Evolutionary conservation across 2,329 filamentous ascomycete species (phyloP).

Genomic region (Cordyceps cicadae): DNA sequence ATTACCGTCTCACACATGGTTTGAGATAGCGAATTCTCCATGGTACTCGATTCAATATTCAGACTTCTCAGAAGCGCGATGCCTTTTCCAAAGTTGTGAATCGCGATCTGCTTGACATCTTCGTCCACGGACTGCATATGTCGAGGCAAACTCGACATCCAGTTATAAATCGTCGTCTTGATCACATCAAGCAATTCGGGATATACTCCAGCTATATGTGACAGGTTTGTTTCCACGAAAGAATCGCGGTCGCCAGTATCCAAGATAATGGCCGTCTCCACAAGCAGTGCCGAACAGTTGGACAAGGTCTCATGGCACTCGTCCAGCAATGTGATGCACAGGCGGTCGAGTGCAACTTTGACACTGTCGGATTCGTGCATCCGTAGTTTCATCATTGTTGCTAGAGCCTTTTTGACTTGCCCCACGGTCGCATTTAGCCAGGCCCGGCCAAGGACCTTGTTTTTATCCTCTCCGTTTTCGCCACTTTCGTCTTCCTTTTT

Average conservation of each 20-base stretch:
- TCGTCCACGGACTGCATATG: slow-evolving; percentile 81
- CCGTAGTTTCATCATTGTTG: slow-evolving; percentile 67
- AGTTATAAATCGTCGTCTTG: slow-evolving; percentile 66
- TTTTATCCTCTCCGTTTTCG: slow-evolving; percentile 15
- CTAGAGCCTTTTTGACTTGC: slow-evolving; percentile 77
- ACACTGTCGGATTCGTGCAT: slow-evolving; percentile 63
- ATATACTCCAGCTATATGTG: slow-evolving; percentile 55
- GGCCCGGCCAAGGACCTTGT: slow-evolving; percentile 35
- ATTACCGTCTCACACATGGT: slow-evolving; percentile 69
- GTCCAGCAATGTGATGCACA: slow-evolving; percentile 70
- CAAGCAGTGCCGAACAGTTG: slow-evolving; percentile 60
- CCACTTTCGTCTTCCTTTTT: slow-evolving; percentile 22
- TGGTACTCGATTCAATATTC: slow-evolving; percentile 53
- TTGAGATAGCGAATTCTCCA: slow-evolving; percentile 58
- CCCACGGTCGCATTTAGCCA: slow-evolving; percentile 76
- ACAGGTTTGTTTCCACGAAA: slow-evolving; percentile 42
- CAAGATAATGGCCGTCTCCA: slow-evolving; percentile 74
- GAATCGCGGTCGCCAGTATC: slow-evolving; percentile 38
- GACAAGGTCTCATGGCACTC: slow-evolving; percentile 67
- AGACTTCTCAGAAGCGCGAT: slow-evolving; percentile 57
- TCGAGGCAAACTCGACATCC: slow-evolving; percentile 72
- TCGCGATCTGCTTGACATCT: slow-evolving; percentile 59
- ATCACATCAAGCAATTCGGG: slow-evolving; percentile 53
- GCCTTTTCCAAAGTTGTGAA: slow-evolving; percentile 69
- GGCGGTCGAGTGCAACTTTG: slow-evolving; percentile 52